phyloP scores from a whole-genome alignment of 805 yeast species.

The Pichia californica region DNA sequence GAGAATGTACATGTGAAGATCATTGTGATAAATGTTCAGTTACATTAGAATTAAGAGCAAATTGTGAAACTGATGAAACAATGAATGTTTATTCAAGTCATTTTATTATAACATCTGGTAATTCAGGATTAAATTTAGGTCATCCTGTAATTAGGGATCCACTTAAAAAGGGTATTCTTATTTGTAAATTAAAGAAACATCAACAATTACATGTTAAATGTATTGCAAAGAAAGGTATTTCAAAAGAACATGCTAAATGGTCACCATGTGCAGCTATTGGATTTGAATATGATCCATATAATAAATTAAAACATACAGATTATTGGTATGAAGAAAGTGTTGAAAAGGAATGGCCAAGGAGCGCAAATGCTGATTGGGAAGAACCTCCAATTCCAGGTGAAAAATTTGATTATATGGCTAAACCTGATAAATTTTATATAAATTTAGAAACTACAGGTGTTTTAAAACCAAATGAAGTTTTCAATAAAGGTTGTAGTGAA shows the following conservation, averaged over 20 bases:
- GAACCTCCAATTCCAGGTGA: slow-evolving; percentile 90
- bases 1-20: slow-evolving; percentile 97
- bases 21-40: slow-evolving; percentile 96
- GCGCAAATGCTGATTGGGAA: slow-evolving; percentile 88
- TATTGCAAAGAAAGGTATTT: slow-evolving; percentile 94
- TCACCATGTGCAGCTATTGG: slow-evolving; percentile 94
- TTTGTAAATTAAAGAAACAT: slow-evolving; percentile 85
- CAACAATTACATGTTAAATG: slow-evolving; percentile 88
- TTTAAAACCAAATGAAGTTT: slow-evolving; percentile 83
- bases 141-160: slow-evolving; percentile 80
- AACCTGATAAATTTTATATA: slow-evolving; percentile 74
- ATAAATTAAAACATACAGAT: slow-evolving; percentile 91
- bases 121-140: slow-evolving; percentile 46
- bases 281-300: slow-evolving; percentile 99
- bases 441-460: slow-evolving; percentile 92
- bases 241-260: slow-evolving; percentile 99
- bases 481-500: slow-evolving; percentile 74
- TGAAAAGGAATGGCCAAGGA: slow-evolving; percentile 88
- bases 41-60: slow-evolving; percentile 75
- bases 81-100: slow-evolving; percentile 89
- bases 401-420: slow-evolving; percentile 75
- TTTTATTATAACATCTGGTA: slow-evolving; percentile 36
- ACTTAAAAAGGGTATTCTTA: slow-evolving; percentile 74
- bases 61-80: slow-evolving; percentile 77
- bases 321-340: slow-evolving; percentile 93